A percentile compares a stretch with the other conserved stretches of the same genome.
phyloP scores from a whole-genome alignment of 306 rosid genomes.

The Erythrophleum fordii region DNA sequence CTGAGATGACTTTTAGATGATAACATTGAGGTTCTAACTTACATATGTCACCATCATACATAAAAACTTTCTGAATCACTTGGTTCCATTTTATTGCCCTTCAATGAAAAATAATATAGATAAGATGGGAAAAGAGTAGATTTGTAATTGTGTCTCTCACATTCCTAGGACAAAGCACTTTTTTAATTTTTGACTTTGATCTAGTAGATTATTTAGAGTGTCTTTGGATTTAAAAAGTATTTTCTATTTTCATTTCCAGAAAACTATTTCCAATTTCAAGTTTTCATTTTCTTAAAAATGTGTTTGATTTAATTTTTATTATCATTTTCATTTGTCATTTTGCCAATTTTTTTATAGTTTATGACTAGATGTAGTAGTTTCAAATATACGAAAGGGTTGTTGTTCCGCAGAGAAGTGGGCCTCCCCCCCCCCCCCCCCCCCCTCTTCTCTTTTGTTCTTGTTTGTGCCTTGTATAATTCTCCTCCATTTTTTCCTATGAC shows the following conservation, averaged over 20 bases:
- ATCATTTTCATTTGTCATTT: too few relatives aligned
- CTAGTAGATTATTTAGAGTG: constrained; percentile 19
- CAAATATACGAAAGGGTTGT: too few relatives aligned
- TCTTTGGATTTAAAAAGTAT: not conserved
- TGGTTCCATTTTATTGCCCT: constrained; percentile 3
- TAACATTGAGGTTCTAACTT: constrained; percentile 8
- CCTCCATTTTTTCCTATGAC: too few relatives aligned
- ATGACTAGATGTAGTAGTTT: too few relatives aligned
- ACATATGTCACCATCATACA: constrained; percentile 21
- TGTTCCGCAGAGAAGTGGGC: too few relatives aligned
- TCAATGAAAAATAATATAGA: constrained; percentile 11
- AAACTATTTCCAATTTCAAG: not conserved
- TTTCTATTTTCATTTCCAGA: not conserved
- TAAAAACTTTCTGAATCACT: constrained; percentile 22
- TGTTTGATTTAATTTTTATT: too few relatives aligned
- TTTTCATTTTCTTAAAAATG: not conserved
- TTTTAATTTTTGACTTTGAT: constrained; percentile 27
- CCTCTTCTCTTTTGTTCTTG: too few relatives aligned
- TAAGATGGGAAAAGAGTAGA: not conserved
- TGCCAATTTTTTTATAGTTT: too few relatives aligned
- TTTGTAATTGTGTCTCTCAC: constrained; percentile 11
- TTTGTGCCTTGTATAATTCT: too few relatives aligned
- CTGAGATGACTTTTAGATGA: constrained; percentile 38
- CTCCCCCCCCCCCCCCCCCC: too few relatives aligned
- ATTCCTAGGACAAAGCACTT: not conserved